Base-by-base conservation (phyloP, 495 filamentous ascomycete species). In the Pyronema omphalodes region DNA sequence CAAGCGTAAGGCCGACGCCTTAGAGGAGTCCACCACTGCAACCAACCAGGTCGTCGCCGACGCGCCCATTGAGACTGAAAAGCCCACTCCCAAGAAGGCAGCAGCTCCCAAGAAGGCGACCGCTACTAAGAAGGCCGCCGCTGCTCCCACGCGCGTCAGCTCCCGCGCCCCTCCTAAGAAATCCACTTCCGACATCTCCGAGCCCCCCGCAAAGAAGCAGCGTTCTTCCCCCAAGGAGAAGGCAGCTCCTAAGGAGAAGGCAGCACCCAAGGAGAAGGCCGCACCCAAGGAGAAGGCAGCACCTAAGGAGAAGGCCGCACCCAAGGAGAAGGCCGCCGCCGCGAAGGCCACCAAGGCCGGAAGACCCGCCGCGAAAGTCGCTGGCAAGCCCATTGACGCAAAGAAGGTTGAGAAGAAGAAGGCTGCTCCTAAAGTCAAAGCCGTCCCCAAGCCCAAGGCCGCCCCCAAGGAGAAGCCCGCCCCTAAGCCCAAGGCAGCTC, bases 1-100 rank as follows among this genome's bases (percentile, higher is more conserved):
- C 41, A 63, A 63, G 51, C 61, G 61, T 37, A 63, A 63, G 49
- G 61, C 60, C 48, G 60, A 58, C 40, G 61, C 57, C 23, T 47
- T 57, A 40, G 61, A 59, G 15, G 61, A 61, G 23, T 33, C 50
- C 4, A 52, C 23, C 60, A 63, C 34, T 49, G 55, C 39, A 53
- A 61, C 56, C 61, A 36, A 33, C 43, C 50, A 50, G 9, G 61
- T 49, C 34, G 61, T 56, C 40, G 52, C 54, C 54, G 57, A 57
- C 44, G 60, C 53, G 3, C 59, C 56, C 49, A 61, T 58, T n/a
- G 8, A 57, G n/a, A 14, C 44, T 14, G 46, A 49, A 34, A 55
- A 48, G 44, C 40, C 63, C 29, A 47, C 48, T 9, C 40, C 57
- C 39, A 50, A 9, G 37, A 43, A 18, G n/a, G 23, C 14, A 41